These are phyloP conservation scores for Coniochaeta sp. DNA, from an alignment of 2,329 filamentous ascomycete species.

Conservation along the genomic window DNA sequence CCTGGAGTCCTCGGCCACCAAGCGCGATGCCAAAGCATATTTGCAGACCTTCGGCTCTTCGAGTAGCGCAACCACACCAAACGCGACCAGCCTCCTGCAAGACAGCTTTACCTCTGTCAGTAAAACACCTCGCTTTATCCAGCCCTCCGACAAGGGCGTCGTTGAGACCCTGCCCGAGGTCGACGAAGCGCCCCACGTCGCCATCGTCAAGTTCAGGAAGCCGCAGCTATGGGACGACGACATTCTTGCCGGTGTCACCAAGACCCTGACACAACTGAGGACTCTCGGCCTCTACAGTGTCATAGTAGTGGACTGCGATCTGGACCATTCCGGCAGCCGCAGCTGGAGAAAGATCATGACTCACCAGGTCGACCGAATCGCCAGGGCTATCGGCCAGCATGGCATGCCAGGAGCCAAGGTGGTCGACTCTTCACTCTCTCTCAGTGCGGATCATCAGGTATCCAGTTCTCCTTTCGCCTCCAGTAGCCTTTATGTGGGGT, in stretches of 20 bases:
- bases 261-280: conserved; percentile 76
- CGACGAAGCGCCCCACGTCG: conserved; percentile 56
- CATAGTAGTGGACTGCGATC: conserved; percentile 70
- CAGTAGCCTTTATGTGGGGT: conserved; percentile 28
- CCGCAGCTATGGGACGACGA: conserved; percentile 63
- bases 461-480: conserved; percentile 23
- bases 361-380: conserved; percentile 64
- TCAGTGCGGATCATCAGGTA: conserved; percentile 16
- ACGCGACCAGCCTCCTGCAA: conserved; percentile 9
- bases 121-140: conserved; percentile 26
- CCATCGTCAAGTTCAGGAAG: conserved; percentile 74
- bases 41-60: conserved; percentile 69
- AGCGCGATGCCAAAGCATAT: conserved; percentile 86
- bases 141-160: conserved; percentile 18
- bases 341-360: conserved; percentile 36
- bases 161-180: conserved; percentile 19
- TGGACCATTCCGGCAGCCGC: conserved; percentile 24
- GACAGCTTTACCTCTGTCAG: conserved; percentile 20
- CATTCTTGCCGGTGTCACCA: conserved; percentile 67
- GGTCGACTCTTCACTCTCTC: conserved; percentile 48
- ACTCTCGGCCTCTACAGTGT: conserved; percentile 75
- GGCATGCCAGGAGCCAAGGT: conserved; percentile 61
- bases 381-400: conserved; percentile 64
- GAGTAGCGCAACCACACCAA: conserved; percentile 19
- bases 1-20: conserved; percentile 81